These are phyloP conservation scores for Ramicandelaber brevisporus DNA, from an alignment of 192 early-diverging fungal species.

Conservation along the genomic window DNA sequence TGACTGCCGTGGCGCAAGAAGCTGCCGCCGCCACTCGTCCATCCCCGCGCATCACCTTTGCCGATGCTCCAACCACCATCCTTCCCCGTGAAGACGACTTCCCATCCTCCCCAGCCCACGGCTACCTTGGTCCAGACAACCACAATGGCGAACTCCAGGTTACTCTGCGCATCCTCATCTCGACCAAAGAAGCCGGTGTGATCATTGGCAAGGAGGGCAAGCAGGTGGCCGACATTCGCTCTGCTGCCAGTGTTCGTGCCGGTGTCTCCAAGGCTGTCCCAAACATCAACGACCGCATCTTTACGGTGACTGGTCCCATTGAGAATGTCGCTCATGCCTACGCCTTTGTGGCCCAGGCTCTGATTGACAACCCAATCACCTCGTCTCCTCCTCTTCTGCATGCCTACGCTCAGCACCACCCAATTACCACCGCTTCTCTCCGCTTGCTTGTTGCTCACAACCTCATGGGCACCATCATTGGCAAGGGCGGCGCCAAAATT, in stretches of 20 bases:
- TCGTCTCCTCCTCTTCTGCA: too few species aligned
- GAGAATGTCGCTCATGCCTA: constrained; percentile 59
- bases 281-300: constrained; percentile 64
- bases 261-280: constrained; percentile 77
- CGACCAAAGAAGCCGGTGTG: constrained; percentile 84
- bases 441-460: constrained; percentile 77
- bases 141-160: constrained; percentile 37
- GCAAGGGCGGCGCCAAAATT: constrained; percentile 77
- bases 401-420: constrained; percentile 19
- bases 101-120: not conserved
- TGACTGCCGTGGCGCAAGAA: too few species aligned
- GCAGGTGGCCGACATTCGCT: constrained; percentile 74
- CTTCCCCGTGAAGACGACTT: not conserved
- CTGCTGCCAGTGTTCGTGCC: constrained; percentile 62
- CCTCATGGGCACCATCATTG: constrained; percentile 81
- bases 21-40: too few species aligned
- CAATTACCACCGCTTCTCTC: constrained; percentile 13
- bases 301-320: constrained; percentile 45
- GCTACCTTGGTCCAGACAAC: constrained; percentile 5
- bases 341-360: constrained; percentile 49
- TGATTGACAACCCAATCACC: constrained; percentile 52
- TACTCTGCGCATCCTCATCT: constrained; percentile 69
- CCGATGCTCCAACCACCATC: not conserved
- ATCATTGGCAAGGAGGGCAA: constrained; percentile 72
- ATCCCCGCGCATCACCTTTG: not conserved